Conservation (phyloP, 306 rosid species). For the Pachyrhizus erosus region DNA sequence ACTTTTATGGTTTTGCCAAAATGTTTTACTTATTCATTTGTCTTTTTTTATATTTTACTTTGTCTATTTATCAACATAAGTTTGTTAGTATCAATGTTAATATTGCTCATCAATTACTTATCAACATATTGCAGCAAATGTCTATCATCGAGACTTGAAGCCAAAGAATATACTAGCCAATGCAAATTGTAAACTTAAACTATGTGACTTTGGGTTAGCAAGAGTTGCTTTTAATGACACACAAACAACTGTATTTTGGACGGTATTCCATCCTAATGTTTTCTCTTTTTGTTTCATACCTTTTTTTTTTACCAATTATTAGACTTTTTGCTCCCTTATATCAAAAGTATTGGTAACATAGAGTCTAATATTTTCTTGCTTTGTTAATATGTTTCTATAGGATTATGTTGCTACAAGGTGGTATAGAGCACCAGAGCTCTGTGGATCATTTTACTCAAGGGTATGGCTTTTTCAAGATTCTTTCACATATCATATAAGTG, state of each 20-base stretch:
- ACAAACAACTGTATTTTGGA: constrained; percentile 92
- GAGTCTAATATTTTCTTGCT: constrained; percentile 35
- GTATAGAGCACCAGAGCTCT: constrained; percentile 99
- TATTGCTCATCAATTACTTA: constrained; percentile 46
- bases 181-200: constrained; percentile 95
- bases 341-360: not conserved
- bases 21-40: not conserved
- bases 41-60: constrained; percentile 17
- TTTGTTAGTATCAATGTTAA: constrained; percentile 23
- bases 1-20: not conserved
- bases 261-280: constrained; percentile 61
- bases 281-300: constrained; percentile 9
- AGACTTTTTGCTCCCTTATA: not conserved
- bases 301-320: not conserved
- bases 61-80: not conserved
- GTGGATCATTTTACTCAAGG: constrained; percentile 97
- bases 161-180: constrained; percentile 98
- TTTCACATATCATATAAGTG: not conserved
- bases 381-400: constrained; percentile 49
- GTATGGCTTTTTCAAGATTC: constrained; percentile 52
- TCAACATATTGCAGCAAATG: constrained; percentile 76
- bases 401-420: constrained; percentile 99
- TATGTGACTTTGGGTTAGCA: constrained; percentile 96
- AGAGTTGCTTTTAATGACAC: constrained; percentile 94
- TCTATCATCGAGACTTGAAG: constrained; percentile 93